Base-by-base conservation (phyloP, 306 rosid species). In the Acacia crassicarpa region DNA sequence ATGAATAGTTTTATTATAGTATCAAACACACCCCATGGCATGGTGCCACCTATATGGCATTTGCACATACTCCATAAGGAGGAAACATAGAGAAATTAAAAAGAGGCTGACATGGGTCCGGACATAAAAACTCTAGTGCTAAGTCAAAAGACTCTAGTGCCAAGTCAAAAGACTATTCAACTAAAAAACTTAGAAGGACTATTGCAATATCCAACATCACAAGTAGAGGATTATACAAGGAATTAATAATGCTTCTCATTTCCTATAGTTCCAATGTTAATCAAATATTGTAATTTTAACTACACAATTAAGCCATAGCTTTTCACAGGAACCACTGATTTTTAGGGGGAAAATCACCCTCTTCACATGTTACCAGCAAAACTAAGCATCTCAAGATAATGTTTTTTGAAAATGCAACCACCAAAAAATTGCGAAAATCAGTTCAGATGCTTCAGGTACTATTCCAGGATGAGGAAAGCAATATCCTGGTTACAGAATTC, bases 331-430 rank as follows among this genome's bases (percentile, higher is more conserved):
- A 51, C n/a, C 35, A 77, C 51, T 38, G 25, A 76, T 56, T 76
- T 67, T 85, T 61, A 30, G 6, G 45, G 38, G 68, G 62, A 2
- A 2, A 19, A 43, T 54, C 10, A 32, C 49, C 68, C 53, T 80
- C 65, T n/a, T 25, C 43, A 43, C 74, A 58, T 3, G 16, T 49
- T 62, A 76, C 38, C 23, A 27, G 54, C 75, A 74, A 13, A 56
- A 32, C 12, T 49, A 53, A 77, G 75, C 82, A 66, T 81, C 27
- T 79, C 61, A 74, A 68, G 77, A 76, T 80, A 45, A 10, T 80
- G 4, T 14, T 17, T 17, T 35, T 17, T n/a, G 11, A 53, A 77
- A 25, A 81, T 67, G 54, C 78, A 84, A 68, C 67, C 58, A 67
- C 70, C 49, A 58, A 76, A 74, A 2, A 49, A 6, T 56, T 25